Evolutionary conservation across 2,329 filamentous ascomycete genomes (phyloP).

Genomic region (Didymellaceae sp.): DNA sequence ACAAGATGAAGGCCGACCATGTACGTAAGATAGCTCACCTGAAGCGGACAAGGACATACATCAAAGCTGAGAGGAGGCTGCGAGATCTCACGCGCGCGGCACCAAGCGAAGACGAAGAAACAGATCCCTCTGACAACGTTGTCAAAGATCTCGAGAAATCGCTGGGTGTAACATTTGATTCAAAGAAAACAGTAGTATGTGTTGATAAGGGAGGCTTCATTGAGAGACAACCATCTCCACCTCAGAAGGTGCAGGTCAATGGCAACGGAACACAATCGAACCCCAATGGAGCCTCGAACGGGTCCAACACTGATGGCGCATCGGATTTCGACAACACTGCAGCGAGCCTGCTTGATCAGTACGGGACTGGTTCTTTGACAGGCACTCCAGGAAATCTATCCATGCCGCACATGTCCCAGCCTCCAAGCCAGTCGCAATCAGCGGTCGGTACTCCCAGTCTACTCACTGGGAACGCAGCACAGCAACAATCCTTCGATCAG

Average conservation of each 20-base stretch:
- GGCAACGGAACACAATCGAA: constrained; percentile 36
- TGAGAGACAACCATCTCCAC: constrained; percentile 58
- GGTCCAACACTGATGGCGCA: constrained; percentile 35
- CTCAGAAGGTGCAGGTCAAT: constrained; percentile 40
- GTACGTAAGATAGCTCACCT: constrained; percentile 76
- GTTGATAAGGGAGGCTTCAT: constrained; percentile 78
- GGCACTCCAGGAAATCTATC: constrained; percentile 66
- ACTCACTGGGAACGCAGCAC: constrained; percentile 26
- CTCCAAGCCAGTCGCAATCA: constrained; percentile 65
- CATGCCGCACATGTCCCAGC: constrained; percentile 61
- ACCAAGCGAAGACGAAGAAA: constrained; percentile 29
- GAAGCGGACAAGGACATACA: constrained; percentile 72
- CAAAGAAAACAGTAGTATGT: constrained; percentile 70
- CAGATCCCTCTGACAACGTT: constrained; percentile 71
- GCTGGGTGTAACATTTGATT: constrained; percentile 70
- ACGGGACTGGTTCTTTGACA: constrained; percentile 67
- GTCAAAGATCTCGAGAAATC: constrained; percentile 75
- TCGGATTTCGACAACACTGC: constrained; percentile 53
- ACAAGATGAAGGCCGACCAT: constrained; percentile 82
- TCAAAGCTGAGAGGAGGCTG: constrained; percentile 77
- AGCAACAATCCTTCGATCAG: constrained; percentile 35
- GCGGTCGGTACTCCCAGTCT: constrained; percentile 62
- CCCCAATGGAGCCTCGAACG: constrained; percentile 45
- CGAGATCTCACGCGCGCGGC: constrained; percentile 64
- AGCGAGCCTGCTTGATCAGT: constrained; percentile 71